Percentiles rank a stretch among this genome's conserved stretches.
These are phyloP conservation scores for Fallopia convolvulus DNA, from an alignment of 148 eudicot species.

Conservation along the genomic window DNA sequence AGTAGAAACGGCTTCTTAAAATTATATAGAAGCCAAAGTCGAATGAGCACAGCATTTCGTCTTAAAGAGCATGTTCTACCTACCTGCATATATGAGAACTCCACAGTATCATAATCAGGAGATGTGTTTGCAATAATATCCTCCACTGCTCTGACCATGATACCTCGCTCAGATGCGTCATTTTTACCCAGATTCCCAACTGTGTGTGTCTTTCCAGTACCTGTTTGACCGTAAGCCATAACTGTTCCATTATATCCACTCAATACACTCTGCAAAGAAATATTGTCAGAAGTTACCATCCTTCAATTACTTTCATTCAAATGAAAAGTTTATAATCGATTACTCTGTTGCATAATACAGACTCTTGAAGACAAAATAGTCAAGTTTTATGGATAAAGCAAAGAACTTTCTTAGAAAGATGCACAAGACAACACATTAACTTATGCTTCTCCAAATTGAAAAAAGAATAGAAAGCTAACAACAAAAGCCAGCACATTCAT, in stretches of 20 bases:
- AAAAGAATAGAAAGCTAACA: too few relatives aligned
- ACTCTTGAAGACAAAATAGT: neutral
- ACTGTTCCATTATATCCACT: slow-evolving; percentile 95
- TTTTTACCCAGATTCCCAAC: slow-evolving; percentile 84
- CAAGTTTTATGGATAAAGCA: neutral
- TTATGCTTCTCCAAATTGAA: neutral
- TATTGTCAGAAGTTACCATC: neutral
- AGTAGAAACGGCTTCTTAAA: too few relatives aligned
- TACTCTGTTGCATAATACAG: neutral
- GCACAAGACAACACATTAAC: neutral
- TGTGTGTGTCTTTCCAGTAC: slow-evolving; percentile 95
- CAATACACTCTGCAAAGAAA: slow-evolving; percentile 74
- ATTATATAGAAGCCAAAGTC: too few relatives aligned
- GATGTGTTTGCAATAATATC: slow-evolving; percentile 64
- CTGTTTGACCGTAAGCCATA: slow-evolving; percentile 99
- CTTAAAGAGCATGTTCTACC: slow-evolving; percentile 11
- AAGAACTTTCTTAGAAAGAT: neutral
- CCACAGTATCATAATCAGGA: slow-evolving; percentile 50
- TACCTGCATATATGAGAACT: slow-evolving; percentile 92
- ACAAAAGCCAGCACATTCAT: neutral
- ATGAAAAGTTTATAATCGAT: neutral
- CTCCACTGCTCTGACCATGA: slow-evolving; percentile 94
- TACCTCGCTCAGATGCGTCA: slow-evolving; percentile 90
- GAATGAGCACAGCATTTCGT: too few relatives aligned
- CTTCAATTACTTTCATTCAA: neutral